A percentile compares a stretch with the other conserved stretches of the same genome.
These are phyloP conservation scores for Gynostemma pentaphyllum DNA, from an alignment of 306 rosid genomes.

Conservation along the genomic window DNA sequence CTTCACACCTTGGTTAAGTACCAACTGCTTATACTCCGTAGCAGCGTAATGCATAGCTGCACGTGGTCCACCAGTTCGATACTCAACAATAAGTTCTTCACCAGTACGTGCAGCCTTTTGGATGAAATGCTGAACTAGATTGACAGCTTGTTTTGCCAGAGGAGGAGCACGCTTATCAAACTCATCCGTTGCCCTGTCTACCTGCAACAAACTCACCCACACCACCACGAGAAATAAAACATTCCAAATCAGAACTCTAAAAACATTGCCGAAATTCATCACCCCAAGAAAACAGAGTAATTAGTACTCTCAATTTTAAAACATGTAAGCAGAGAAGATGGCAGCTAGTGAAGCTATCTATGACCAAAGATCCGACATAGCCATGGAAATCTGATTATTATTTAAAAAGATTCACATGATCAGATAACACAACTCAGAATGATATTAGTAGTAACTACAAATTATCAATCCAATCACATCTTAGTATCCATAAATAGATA, in stretches of 20 bases:
- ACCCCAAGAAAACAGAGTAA: not conserved
- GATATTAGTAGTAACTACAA: too few species aligned
- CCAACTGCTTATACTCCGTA: constrained; percentile 38
- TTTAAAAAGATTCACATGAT: too few species aligned
- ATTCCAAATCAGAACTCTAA: not conserved
- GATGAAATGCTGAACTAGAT: constrained; percentile 20
- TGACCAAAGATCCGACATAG: too few species aligned
- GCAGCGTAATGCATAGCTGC: constrained; percentile 43
- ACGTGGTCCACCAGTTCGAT: constrained; percentile 45
- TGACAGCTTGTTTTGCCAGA: constrained; percentile 36
- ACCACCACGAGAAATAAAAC: not conserved
- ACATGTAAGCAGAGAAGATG: not conserved
- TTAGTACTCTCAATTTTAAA: not conserved
- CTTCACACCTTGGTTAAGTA: constrained; percentile 33
- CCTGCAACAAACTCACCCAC: constrained; percentile 32
- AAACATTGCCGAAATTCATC: not conserved
- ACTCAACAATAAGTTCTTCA: constrained; percentile 27
- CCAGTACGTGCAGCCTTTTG: constrained; percentile 24
- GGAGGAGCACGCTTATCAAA: constrained; percentile 55
- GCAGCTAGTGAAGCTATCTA: too few species aligned
- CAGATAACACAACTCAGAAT: too few species aligned
- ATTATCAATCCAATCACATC: not conserved
- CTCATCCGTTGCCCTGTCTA: constrained; percentile 37
- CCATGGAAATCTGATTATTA: too few species aligned
- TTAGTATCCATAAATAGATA: not conserved